Percentiles rank a stretch among this genome's conserved stretches.
Conservation (phyloP, 345 rosid genomes). For the Populus deltoides region DNA sequence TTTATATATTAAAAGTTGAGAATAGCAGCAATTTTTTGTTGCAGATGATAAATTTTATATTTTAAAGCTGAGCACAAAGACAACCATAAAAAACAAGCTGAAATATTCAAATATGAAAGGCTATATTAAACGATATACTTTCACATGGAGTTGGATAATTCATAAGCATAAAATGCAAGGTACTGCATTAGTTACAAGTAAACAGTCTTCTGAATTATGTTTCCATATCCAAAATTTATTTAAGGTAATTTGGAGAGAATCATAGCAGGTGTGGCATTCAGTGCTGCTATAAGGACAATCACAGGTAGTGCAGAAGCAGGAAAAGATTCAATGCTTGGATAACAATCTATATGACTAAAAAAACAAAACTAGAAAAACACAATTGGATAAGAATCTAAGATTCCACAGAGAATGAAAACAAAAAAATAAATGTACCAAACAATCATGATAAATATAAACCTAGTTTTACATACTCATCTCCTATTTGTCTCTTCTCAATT, state of each 20-base stretch:
- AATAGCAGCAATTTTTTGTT: background rate
- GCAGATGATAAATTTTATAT: background rate
- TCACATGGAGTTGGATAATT: background rate
- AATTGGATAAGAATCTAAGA: background rate
- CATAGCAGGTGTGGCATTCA: background rate
- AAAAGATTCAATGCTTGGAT: background rate
- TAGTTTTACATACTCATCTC: constrained; percentile 70
- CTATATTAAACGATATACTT: too few species aligned
- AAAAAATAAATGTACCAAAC: background rate
- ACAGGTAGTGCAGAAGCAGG: background rate
- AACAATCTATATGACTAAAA: background rate
- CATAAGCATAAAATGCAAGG: background rate
- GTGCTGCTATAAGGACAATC: too few species aligned
- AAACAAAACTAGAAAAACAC: background rate
- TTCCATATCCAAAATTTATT: constrained; percentile 1
- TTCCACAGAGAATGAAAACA: background rate
- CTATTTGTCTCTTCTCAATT: constrained; percentile 88
- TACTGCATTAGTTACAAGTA: background rate
- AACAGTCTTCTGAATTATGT: background rate
- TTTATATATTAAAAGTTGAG: background rate
- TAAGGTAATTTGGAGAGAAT: too few species aligned
- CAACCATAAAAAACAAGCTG: background rate
- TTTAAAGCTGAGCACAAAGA: background rate
- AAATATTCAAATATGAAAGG: background rate
- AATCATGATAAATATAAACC: background rate